Percentiles rank a stretch among this genome's conserved stretches.
Evolutionary conservation across 2,329 filamentous ascomycete genomes (phyloP).

Genomic region (Colletotrichum salicis): DNA sequence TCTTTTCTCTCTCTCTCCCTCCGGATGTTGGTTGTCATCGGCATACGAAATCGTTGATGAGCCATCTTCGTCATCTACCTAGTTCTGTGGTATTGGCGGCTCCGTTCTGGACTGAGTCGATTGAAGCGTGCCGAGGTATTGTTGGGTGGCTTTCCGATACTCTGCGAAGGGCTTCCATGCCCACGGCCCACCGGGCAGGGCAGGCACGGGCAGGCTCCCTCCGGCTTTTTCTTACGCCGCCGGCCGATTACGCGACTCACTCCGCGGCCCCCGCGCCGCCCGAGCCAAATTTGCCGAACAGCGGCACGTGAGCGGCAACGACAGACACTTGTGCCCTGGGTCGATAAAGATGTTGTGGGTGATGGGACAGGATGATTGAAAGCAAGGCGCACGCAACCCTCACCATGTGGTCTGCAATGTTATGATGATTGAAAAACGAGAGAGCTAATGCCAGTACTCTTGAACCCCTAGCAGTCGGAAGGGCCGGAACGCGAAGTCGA

Average conservation of each 20-base stretch:
- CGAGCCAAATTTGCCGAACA: neutral
- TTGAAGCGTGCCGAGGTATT: neutral
- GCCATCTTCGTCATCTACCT: neutral
- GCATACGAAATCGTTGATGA: neutral
- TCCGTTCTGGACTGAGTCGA: neutral
- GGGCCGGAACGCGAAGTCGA: neutral
- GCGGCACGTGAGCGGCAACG: neutral
- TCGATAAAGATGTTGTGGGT: too few species aligned
- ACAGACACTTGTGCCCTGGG: neutral
- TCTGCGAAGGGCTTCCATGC: too few species aligned
- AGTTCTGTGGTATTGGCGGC: too few species aligned
- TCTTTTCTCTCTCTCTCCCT: neutral
- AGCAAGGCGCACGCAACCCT: too few species aligned
- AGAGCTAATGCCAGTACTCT: too few species aligned
- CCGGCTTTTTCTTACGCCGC: neutral
- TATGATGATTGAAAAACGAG: too few species aligned
- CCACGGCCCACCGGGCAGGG: too few species aligned
- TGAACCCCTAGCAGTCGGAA: neutral
- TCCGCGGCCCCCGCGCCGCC: neutral
- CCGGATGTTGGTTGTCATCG: neutral
- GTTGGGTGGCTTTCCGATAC: neutral
- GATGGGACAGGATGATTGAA: too few species aligned
- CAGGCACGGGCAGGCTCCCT: slow-evolving; percentile 3
- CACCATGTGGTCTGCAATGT: too few species aligned
- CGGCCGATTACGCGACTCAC: neutral